Base-by-base conservation (phyloP, 2,329 filamentous ascomycete genomes). In the Sordariomycetes sp. region DNA sequence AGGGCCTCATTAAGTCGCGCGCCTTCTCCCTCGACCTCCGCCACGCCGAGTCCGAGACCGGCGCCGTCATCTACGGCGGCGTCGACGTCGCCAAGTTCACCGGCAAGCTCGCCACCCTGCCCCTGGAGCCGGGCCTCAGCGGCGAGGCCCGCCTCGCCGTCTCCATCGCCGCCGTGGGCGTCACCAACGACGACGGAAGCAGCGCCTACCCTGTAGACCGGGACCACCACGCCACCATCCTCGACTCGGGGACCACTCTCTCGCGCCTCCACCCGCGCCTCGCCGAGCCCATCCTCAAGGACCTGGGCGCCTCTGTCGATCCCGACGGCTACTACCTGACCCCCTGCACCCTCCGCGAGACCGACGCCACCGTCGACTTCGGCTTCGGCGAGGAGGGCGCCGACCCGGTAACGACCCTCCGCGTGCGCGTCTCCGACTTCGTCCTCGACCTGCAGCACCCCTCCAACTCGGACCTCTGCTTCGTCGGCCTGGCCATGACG, bases 161-260 rank as follows among this genome's bases (percentile, higher is more conserved):
- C 37, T 59, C 63, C 20, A 58, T 75, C 4, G 61, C 61, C 18
- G 66, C 61, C 3, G 55, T 75, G 1, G 71, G 71, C 12, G 57
- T 72, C 24, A 68, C 67, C 1, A n/a, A 68, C 16, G 56, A 55
- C n/a, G 63, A 59, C n/a, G 63, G 58, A 24, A 50, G 60, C 7
- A 59, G 64, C 0, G 25, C 64, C 43, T 65, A 59, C 54, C 69
- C 67, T 61, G 55, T 60, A 18, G 63, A 74, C 1, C 51, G 58
- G 1, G 61, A 58, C 1, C 74, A 77, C 32, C 63, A 70, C 16
- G 72, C 70, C 52, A 72, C 78, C 22, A 71, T 79, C 66, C 71
- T 82, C 56, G 80, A 82, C 68, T 78, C 75, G 2, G 79, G 79
- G 55, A 77, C 78, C 1, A 80, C 79, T 1, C 65, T 81, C 14